Conservation (phyloP, 768 basidiomycete genomes). For the Lentinula detonsa region DNA sequence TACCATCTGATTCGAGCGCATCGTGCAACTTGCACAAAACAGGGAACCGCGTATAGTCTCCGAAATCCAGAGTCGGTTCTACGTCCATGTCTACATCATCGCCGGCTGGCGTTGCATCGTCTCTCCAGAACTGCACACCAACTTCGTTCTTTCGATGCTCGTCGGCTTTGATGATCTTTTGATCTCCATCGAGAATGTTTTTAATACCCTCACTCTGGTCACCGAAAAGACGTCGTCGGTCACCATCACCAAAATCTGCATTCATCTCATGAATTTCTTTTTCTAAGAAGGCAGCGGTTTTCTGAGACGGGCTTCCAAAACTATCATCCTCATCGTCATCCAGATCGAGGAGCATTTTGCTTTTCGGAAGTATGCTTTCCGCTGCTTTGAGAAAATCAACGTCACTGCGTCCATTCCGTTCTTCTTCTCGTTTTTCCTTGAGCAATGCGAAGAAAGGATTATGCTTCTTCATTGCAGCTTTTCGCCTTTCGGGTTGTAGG, state of each 20-base stretch:
- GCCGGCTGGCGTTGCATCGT: slow-evolving; percentile 7
- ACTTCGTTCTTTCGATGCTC: slow-evolving; percentile 1
- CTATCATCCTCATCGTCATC: slow-evolving; percentile 29
- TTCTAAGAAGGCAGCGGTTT: slow-evolving; percentile 26
- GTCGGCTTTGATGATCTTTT: slow-evolving; percentile 14
- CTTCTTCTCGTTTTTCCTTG: slow-evolving; percentile 41
- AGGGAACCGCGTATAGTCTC: slow-evolving; percentile 13
- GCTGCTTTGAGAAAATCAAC: slow-evolving; percentile 37
- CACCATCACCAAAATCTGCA: slow-evolving; percentile 21
- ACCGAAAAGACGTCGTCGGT: slow-evolving; percentile 31
- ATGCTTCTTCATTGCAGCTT: slow-evolving; percentile 14
- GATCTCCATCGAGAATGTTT: slow-evolving; percentile 38
- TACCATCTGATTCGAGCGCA: slow-evolving; percentile 26
- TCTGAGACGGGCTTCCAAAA: slow-evolving; percentile 25
- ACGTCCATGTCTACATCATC: slow-evolving; percentile 3
- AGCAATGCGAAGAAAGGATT: slow-evolving; percentile 53
- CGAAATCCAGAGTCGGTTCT: slow-evolving; percentile 1
- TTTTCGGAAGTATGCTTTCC: slow-evolving; percentile 31
- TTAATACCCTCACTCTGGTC: slow-evolving; percentile 36
- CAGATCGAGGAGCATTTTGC: slow-evolving; percentile 21
- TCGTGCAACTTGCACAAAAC: slow-evolving; percentile 24
- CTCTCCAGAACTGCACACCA: slow-evolving; percentile 9
- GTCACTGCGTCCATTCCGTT: slow-evolving; percentile 31
- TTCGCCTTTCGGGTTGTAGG: neutral
- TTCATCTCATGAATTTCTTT: slow-evolving; percentile 17